Evolutionary conservation across 345 rosid genomes (phyloP).

Genomic region (Populus ilicifolia): DNA sequence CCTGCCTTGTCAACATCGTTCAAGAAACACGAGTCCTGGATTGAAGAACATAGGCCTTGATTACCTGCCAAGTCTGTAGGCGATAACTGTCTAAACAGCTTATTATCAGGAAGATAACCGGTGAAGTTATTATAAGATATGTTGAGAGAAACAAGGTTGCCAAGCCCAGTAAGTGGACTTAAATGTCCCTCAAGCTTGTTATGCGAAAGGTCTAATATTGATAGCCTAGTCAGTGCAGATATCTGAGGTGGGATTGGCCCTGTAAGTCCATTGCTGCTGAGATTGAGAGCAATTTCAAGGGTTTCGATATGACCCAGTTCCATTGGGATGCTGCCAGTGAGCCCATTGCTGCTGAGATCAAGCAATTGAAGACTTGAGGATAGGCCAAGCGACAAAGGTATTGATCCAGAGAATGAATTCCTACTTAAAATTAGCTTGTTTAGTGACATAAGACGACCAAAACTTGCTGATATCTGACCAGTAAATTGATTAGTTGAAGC

Average conservation of each 20-base stretch:
- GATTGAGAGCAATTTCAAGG: slow-evolving; percentile 84
- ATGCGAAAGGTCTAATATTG: slow-evolving; percentile 73
- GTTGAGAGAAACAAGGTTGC: slow-evolving; percentile 78
- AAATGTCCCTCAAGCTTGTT: slow-evolving; percentile 74
- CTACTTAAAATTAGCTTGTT: slow-evolving; percentile 60
- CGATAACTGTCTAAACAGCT: slow-evolving; percentile 65
- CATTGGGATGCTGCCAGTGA: slow-evolving; percentile 61
- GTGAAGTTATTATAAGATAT: slow-evolving; percentile 77
- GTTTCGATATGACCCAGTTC: slow-evolving; percentile 66
- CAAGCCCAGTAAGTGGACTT: slow-evolving; percentile 51
- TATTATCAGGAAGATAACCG: slow-evolving; percentile 83
- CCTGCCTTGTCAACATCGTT: slow-evolving; percentile 32
- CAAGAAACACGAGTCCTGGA: slow-evolving; percentile 61
- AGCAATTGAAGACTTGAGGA: slow-evolving; percentile 85
- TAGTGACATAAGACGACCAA: slow-evolving; percentile 63
- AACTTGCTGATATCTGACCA: slow-evolving; percentile 65
- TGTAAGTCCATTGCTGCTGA: slow-evolving; percentile 71
- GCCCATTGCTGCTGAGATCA: slow-evolving; percentile 78
- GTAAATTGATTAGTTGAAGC: slow-evolving; percentile 54
- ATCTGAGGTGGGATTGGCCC: slow-evolving; percentile 71
- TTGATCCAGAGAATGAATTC: slow-evolving; percentile 64
- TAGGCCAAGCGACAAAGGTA: slow-evolving; percentile 65
- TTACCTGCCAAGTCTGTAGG: slow-evolving; percentile 58
- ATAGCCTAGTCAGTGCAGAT: slow-evolving; percentile 75
- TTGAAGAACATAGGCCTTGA: slow-evolving; percentile 57